Base-by-base conservation (phyloP, 805 yeast species). In the Saccharomycopsis sp. region DNA sequence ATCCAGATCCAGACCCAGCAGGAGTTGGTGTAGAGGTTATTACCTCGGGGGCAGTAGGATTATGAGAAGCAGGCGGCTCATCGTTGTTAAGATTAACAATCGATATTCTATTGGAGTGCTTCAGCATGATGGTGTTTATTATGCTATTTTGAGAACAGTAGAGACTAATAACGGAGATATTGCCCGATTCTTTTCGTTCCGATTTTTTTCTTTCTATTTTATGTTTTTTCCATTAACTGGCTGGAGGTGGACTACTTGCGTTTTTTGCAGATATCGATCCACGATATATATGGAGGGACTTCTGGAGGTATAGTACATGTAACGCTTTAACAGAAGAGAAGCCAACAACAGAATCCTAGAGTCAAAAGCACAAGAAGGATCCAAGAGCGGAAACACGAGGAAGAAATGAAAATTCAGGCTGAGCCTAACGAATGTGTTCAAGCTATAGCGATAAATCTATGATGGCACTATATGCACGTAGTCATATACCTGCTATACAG, bases 21-120 rank as follows among this genome's bases (percentile, higher is more conserved):
- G 38, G 38, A 29, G 38, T 29, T 7, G 38, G 38, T 5, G 38
- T 29, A 29, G 38, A 29, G 5, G 38, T 29, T 29, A 29, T 29
- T 29, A 29, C 38, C 38, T 29, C 38, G 22, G 3, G 3, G 12
- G 20, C 49, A 17, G 49, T 3, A 7, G 49, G 49, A 17, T n/a
- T n/a, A 17, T 44, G 49, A 44, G 49, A 19, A 8, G 20, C 49
- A 17, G 49, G 49, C 12, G 38, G 38, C 22, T 44, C 49, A 44
- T 44, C 49, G 49, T 44, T 44, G 22, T 44, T 44, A 17, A 44
- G 49, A 44, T 44, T 44, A 44, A 44, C 19, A 44, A 44, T 44
- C 5, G 49, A 44, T 17, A 44, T 44, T 44, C 49, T 44, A 29
- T 29, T 29, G 22, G 49, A 44, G 22, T 44, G 49, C 8, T 44